phyloP scores from a whole-genome alignment of 1,139 yeast genomes.

The Geotrichum fermentans region DNA sequence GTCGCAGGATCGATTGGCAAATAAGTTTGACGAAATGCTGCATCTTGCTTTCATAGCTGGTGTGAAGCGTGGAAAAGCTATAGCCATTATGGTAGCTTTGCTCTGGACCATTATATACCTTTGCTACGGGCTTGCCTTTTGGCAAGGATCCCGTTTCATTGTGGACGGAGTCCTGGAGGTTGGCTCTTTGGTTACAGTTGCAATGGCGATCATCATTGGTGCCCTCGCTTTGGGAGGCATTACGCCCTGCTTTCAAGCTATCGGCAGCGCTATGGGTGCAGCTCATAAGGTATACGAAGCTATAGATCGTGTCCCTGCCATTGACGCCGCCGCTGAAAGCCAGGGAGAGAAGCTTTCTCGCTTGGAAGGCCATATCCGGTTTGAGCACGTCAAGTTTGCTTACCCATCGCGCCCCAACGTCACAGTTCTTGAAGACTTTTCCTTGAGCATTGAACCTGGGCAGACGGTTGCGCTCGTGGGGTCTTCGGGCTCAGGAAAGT shows the following conservation, averaged over 20 bases:
- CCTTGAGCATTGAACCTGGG: slow-evolving; percentile 58
- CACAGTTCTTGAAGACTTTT: slow-evolving; percentile 58
- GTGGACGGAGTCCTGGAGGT: slow-evolving; percentile 34
- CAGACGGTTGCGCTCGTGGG: slow-evolving; percentile 88
- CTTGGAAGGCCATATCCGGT: slow-evolving; percentile 52
- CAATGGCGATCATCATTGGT: slow-evolving; percentile 42
- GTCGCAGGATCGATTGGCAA: slow-evolving; percentile 38
- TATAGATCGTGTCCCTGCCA: slow-evolving; percentile 40
- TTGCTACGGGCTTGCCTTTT: slow-evolving; percentile 42
- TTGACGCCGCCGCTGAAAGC: slow-evolving; percentile 35
- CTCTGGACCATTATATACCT: slow-evolving; percentile 38
- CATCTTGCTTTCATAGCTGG: slow-evolving; percentile 23
- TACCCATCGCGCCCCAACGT: slow-evolving; percentile 87
- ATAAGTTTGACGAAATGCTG: slow-evolving; percentile 33
- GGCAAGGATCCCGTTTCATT: slow-evolving; percentile 43
- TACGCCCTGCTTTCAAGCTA: slow-evolving; percentile 41
- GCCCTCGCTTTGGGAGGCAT: slow-evolving; percentile 41
- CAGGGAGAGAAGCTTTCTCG: slow-evolving; percentile 35
- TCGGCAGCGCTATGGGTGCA: slow-evolving; percentile 42
- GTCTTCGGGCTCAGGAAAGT: slow-evolving; percentile 91
- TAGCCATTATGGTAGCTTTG: slow-evolving; percentile 36
- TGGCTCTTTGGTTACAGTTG: slow-evolving; percentile 38
- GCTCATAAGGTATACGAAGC: slow-evolving; percentile 42
- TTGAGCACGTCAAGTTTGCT: slow-evolving; percentile 60
- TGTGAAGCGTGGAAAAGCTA: slow-evolving; percentile 30